Evolutionary conservation across 2,329 filamentous ascomycete species (phyloP), one percentile per base, ranked within the genome.

Genomic region (Orbilia oligospora): DNA sequence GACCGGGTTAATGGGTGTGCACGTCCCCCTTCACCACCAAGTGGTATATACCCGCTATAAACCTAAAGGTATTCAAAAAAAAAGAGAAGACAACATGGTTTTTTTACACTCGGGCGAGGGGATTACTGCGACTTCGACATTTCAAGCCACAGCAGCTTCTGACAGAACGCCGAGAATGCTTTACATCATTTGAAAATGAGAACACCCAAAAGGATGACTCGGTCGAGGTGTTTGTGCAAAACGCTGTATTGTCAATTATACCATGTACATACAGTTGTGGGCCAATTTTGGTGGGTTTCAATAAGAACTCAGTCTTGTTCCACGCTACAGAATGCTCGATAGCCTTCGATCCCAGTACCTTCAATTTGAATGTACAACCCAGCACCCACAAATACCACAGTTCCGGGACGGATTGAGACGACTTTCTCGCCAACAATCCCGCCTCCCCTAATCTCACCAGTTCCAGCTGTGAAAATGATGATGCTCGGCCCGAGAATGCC

Each of bases 401-500:
- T 87, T 0, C 87, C 87, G 73, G 86, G 86, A 80, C 86, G 84
- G 38, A 87, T 65, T 18, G 70, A 55, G 2, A 81, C 27, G 3
- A n/a, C 87, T 82, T 92, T 90, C 84, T 95, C 90, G 5, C 88
- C 90, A 84, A 94, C 89, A 0, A 95, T 95, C 1, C 56, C 56
- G 0, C 98, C 93, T 4, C 90, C 93, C 5, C 90, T 91, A 80
- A 99, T 95, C 81, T 88, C 93, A 20, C 96, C 96, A 80, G 88
- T 88, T 12, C 96, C 96, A 51, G 88, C 87, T 0, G 95, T 98
- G 85, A 94, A 97, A 79, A 99, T 96, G 80, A 98, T 85, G 81
- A 99, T 94, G 84, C 94, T 97, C 0, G 96, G 96, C 0, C 96
- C 96, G 5, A 92, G 90, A 61, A 99, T 89, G 0, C 90, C 88